Evolutionary conservation across 2,329 filamentous ascomycete genomes (phyloP), one percentile per base, ranked within the genome.

Genomic region (Apiospora arundinis): DNA sequence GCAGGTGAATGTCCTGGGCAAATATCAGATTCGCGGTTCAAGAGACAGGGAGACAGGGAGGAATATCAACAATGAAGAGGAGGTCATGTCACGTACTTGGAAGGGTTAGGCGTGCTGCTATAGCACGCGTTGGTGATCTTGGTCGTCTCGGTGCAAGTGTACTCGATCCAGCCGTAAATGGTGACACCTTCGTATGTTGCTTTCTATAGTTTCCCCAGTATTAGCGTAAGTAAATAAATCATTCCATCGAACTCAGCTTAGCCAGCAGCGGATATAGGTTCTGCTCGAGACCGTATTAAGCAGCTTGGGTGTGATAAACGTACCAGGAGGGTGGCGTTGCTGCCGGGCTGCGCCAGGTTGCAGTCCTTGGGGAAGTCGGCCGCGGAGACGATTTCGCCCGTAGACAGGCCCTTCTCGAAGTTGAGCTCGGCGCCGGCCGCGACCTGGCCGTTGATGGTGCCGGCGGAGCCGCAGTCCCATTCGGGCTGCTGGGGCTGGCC

Each of bases 81-180:
- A 5, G 42, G 16, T 16, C 42, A 40, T 23, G 28, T 16, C 16
- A 68, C 66, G 11, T 68, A 68, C 66, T 32, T 37, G 32, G 66
- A 48, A 21, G 28, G 21, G 40, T 69, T 69, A 1, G 18, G n/a
- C 3, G 1, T n/a, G 8, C 18, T 16, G n/a, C 21, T 60, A 14
- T 69, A 69, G 49, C 68, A 69, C 1, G 2, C 49, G 37, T 69
- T 32, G 32, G n/a, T 44, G 6, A 60, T 69, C 0, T 6, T 4
- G 2, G 37, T 63, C 37, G 28, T 69, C 46, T 49, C 32, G 0
- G 32, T 40, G 49, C 68, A 69, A 12, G 37, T 56, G 68, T 60
- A 60, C 40, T 69, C 68, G 49, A 69, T 69, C 68, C 68, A 69
- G 23, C 68, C 68, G 14, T 60, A 69, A 21, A 69, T 40, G 21